Evolutionary conservation across 2,329 filamentous ascomycete species (phyloP), one percentile per base, ranked within the genome.

Genomic region (Colletotrichum tropicicola): DNA sequence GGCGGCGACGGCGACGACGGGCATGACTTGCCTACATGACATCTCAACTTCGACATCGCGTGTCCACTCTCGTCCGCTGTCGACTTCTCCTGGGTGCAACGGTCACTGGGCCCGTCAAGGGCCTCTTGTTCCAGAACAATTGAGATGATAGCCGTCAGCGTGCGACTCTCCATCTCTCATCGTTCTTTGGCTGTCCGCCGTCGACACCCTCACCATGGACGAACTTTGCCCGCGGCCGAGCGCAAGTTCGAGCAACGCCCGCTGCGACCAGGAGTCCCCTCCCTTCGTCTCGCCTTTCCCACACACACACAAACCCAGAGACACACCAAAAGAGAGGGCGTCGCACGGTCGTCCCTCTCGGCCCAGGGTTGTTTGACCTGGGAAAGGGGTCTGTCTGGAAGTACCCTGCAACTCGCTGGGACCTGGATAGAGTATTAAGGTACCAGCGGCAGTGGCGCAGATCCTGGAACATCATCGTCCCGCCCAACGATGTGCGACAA

Each of bases 121-220:
- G 47, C n/a, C 27, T 7, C 30, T 47, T 60, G 57, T 65, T 65
- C 58, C 49, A 51, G 44, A 62, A 44, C 19, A 43, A 51, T 61
- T 64, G 44, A 65, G 61, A 65, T 61, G 61, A 65, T 61, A 44
- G 61, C 48, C 61, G 57, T 44, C 43, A 61, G 37, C 25, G 41
- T 56, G 53, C 13, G 13, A 35, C 44, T 55, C 49, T 55, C 57
- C 43, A 21, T 39, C 27, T 35, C 49, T 51, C 32, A n/a, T 30
- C 2, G 28, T 12, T 41, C 12, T 37, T 27, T 54, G 47, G 30
- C 37, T 39, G 12, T n/a, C 17, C 35, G 10, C 32, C 7, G n/a
- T 10, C 17, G 39, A n/a, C 10, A 43, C 39, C 19, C 39, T 41
- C 56, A 39, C 35, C 25, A 44, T 55, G 57, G 57, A 55, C 35